These are phyloP conservation scores for Rhizopogon sp. DNA, from an alignment of 768 basidiomycete genomes.

Conservation along the genomic window DNA sequence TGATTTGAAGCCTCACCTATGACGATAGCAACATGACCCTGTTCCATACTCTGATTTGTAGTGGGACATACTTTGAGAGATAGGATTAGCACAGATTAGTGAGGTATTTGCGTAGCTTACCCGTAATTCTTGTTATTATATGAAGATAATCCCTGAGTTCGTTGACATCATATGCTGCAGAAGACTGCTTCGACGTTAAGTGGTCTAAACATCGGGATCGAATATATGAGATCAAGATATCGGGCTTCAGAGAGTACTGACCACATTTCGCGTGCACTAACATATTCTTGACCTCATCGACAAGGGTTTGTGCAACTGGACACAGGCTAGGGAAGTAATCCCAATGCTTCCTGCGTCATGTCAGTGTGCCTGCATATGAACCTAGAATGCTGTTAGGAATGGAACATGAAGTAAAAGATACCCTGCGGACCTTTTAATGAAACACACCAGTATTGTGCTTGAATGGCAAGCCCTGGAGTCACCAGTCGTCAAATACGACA, in stretches of 20 bases:
- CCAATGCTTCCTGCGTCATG: constrained; percentile 29
- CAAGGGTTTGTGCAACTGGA: constrained; percentile 17
- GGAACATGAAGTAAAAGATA: background rate
- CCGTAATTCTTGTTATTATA: constrained; percentile 20
- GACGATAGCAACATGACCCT: constrained; percentile 13
- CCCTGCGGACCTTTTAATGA: background rate
- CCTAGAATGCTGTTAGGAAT: background rate
- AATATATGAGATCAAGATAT: background rate
- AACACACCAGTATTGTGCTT: constrained; percentile 32
- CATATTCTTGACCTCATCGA: constrained; percentile 19
- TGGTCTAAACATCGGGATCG: constrained; percentile 11
- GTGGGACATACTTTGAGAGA: background rate
- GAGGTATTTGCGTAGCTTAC: constrained; percentile 6
- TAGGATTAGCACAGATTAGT: background rate
- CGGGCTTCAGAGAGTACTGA: background rate
- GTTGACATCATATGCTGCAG: constrained; percentile 14
- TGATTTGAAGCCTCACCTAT: constrained; percentile 9
- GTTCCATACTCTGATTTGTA: background rate
- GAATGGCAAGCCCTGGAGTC: constrained; percentile 24
- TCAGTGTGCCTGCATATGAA: background rate
- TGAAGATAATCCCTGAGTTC: constrained; percentile 16
- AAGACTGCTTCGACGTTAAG: constrained; percentile 22
- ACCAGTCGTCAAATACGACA: background rate
- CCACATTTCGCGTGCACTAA: constrained; percentile 23
- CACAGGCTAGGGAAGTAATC: constrained; percentile 24